Evolutionary conservation across 345 rosid genomes (phyloP).

Genomic region (Toxicodendron radicans): DNA sequence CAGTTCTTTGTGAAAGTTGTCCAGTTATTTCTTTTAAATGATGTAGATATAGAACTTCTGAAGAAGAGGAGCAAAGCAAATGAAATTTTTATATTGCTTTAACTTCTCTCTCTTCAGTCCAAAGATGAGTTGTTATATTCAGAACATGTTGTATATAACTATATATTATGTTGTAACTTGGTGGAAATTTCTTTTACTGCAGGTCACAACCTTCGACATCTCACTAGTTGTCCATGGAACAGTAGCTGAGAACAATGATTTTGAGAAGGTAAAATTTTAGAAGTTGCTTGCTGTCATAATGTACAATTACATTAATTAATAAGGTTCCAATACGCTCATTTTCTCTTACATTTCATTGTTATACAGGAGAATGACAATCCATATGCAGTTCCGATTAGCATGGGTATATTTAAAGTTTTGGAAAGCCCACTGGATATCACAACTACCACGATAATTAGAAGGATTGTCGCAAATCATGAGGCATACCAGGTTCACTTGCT

Average conservation of each 20-base stretch:
- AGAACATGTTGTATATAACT: neutral
- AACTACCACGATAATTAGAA: conserved; percentile 63
- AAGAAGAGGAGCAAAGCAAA: neutral
- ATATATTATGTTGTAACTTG: conserved; percentile 4
- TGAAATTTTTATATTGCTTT: neutral
- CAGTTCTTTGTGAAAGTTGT: neutral
- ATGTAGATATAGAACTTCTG: neutral
- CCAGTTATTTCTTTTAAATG: neutral
- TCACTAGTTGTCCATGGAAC: conserved; percentile 74
- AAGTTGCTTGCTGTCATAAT: neutral
- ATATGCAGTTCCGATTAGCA: conserved; percentile 60
- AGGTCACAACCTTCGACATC: conserved; percentile 70
- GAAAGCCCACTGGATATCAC: conserved; percentile 75
- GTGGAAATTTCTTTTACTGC: conserved; percentile 28
- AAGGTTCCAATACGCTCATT: neutral
- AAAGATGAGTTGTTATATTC: neutral
- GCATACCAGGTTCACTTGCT: conserved; percentile 55
- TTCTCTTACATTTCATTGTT: neutral
- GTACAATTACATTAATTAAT: neutral
- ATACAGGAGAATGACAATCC: conserved; percentile 61
- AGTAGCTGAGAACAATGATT: conserved; percentile 55
- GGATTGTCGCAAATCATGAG: conserved; percentile 76
- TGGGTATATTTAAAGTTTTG: conserved; percentile 65
- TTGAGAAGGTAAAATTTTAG: conserved; percentile 41
- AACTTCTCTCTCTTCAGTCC: neutral